Base-by-base conservation (phyloP, 2,329 filamentous ascomycete genomes). In the Aspergillus melleus region DNA sequence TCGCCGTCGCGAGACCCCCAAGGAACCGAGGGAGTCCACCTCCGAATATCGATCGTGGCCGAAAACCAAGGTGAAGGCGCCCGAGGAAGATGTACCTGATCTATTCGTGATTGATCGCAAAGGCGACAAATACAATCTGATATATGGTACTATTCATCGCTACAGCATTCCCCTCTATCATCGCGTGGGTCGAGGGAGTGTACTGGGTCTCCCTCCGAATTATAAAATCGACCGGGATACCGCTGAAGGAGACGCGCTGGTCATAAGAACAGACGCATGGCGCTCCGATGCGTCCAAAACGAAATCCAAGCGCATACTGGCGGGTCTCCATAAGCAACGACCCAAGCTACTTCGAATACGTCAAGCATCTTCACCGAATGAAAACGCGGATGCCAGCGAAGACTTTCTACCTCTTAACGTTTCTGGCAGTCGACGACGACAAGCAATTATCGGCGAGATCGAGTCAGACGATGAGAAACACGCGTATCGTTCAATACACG, bases 41-140 rank as follows among this genome's bases (percentile, higher is more conserved):
- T 53, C 24, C 5, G 60, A 64, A 19, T 49, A 32, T 20, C 39
- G 47, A 30, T 54, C 49, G 22, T 39, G 46, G n/a, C 36, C 58
- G 50, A 59, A 60, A 14, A 58, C 54, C 49, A 12, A 39, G 54
- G 54, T 65, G 51, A 71, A 61, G 24, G 47, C 62, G 9, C 26
- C 52, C n/a, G 49, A 51, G 36, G 63, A 62, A 5, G 67, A 69
- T 22, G 59, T 47, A 6, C 57, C 65, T 4, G 68, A 70, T 29
- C 70, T 83, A 3, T 93, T 86, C 72, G 68, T 86, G 49, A 69
- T 90, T 54, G 94, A 98, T 74, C 86, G 80, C 47, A 87, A 86
- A 69, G 93, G 94, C 0, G 94, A 98, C 68, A 79, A 83, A 4
- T 83, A 92, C 52, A 92, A 95, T 64, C 74, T 89, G 49, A 83